These are phyloP conservation scores for Abelmoschus esculentus DNA, from an alignment of 345 rosid genomes.

Conservation along the genomic window DNA sequence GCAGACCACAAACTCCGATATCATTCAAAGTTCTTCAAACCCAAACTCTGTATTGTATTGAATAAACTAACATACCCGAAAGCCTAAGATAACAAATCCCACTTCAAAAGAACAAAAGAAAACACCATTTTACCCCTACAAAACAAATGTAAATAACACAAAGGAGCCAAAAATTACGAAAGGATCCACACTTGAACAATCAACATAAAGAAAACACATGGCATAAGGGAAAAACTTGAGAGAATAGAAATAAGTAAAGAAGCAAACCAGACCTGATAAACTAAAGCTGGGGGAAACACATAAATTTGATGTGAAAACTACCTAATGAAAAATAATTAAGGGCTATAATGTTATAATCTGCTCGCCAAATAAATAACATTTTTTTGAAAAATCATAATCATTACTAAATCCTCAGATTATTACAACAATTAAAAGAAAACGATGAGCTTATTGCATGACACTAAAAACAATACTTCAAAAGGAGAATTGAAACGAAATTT, in stretches of 20 bases:
- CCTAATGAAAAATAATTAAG: not conserved
- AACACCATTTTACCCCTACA: not conserved
- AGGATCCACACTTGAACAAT: conserved; percentile 2
- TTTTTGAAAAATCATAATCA: not conserved
- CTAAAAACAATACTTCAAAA: not conserved
- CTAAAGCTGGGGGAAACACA: not conserved
- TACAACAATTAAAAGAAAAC: not conserved
- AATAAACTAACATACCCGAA: not conserved
- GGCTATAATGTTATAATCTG: not conserved
- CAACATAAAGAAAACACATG: not conserved
- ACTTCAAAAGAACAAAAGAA: not conserved
- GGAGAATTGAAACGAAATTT: not conserved
- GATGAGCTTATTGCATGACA: conserved; percentile 5
- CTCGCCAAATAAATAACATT: not conserved
- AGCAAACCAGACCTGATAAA: conserved; percentile 2
- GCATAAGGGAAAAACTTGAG: not conserved
- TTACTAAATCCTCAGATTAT: conserved; percentile 4
- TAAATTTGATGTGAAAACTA: not conserved
- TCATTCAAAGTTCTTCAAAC: not conserved
- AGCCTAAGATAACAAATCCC: conserved; percentile 4
- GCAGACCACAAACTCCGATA: not conserved
- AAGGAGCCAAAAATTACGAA: not conserved
- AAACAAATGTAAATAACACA: not conserved
- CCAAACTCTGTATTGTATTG: not conserved
- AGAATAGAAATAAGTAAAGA: not conserved